Evolutionary conservation across 2,329 filamentous ascomycete genomes (phyloP), one percentile per base, ranked within the genome.

Genomic region (Grosmannia serpens): DNA sequence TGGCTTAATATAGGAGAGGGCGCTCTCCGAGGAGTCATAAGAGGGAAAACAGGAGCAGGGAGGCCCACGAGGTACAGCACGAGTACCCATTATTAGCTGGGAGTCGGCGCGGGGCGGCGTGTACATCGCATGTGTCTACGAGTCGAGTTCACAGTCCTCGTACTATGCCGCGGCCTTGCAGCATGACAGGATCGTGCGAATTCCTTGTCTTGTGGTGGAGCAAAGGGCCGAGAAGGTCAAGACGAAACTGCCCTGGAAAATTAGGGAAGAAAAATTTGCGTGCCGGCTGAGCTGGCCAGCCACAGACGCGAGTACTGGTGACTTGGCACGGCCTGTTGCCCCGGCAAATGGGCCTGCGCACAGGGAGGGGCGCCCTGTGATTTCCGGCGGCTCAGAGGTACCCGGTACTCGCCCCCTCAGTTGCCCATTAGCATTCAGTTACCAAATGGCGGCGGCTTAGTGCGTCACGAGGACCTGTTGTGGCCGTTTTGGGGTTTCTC

Each of bases 401-500:
- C 51, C 47, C 49, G 31, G 44, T 59, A 57, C 38, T 17, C 38
- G 24, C 54, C 44, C 9, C 24, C 24, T 9, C n/a, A 44, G 38
- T 26, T n/a, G 44, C 15, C 51, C 54, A 60, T 62, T 62, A 62
- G 57, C 63, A 66, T 66, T 59, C 58, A 58, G 61, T 66, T 66
- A 66, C 65, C 61, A 63, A 62, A 66, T 65, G 63, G 66, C 61
- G 59, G 57, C 49, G 33, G 51, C 44, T 24, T 60, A 58, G 58
- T 56, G 59, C 55, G 63, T 66, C 65, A 66, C 64, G 60, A 60
- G 65, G 61, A 56, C 13, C 24, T 27, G 31, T 55, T 49, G 38
- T 53, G 47, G 41, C 56, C 57, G 55, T 41, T 59, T 60, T 58
- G 38, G 58, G 53, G 59, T 67, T 67, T 67, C 63, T 62, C 61